Evolutionary conservation across 2,329 filamentous ascomycete genomes (phyloP), one percentile per base, ranked within the genome.

Genomic region (Phaeoacremonium minimum): DNA sequence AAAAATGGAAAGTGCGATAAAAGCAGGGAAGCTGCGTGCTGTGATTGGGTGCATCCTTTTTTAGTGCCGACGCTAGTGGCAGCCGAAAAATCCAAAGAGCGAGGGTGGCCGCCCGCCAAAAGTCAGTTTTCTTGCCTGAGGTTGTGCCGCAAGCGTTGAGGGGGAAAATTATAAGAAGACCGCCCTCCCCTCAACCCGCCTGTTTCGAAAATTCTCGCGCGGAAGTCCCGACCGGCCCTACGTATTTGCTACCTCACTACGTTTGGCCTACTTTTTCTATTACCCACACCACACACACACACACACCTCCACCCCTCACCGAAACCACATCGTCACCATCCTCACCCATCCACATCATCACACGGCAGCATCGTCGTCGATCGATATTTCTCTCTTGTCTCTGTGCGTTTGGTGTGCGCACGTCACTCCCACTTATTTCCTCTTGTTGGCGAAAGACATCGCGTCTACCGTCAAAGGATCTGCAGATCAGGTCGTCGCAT

Each of bases 211-310:
- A 57, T 55, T 67, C 61, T 65, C 63, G 70, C 65, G 69, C 63
- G 69, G 71, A 75, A 73, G 63, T 67, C 62, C 67, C 69, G 69
- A 75, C 68, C 67, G 66, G 68, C 69, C 69, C 55, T 70, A 65
- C 66, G 67, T 68, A 70, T 58, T 46, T 50, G 60, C 60, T 56
- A 63, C 61, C 58, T 58, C 57, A 35, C 29, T 58, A 57, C 66
- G 64, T 71, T 60, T 53, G 67, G 66, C 62, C 64, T 58, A 56
- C 57, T 55, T 54, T 51, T 58, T 58, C 58, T 55, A 52, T 50
- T 28, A 40, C 40, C 46, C 53, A 53, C 53, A 50, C 51, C 51
- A 48, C 53, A 50, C 51, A 50, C 48, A 49, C 46, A 46, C 44
- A 46, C 44, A 54, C 50, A 49, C 46, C 38, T 32, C 44, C 42